Percentiles rank a stretch among this genome's conserved stretches.
These are phyloP conservation scores for Sclerotinia nivalis DNA, from an alignment of 2,329 filamentous ascomycete genomes.

Conservation along the genomic window DNA sequence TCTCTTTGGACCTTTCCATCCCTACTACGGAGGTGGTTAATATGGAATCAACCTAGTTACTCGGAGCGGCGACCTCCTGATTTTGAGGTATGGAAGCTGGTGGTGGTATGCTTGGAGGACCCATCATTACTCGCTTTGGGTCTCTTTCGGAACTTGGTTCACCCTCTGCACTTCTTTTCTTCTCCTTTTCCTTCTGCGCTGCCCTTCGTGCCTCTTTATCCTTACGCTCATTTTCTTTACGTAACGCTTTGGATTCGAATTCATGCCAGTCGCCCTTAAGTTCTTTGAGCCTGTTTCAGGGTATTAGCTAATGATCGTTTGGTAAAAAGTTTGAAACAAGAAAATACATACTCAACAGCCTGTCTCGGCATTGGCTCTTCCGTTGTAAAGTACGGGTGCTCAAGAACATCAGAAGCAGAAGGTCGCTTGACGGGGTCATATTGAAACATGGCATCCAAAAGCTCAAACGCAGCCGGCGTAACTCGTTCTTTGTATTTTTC, in stretches of 20 bases:
- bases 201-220: constrained; percentile 47
- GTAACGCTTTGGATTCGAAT: constrained; percentile 92
- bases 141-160: constrained; percentile 32
- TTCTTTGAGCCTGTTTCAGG: constrained; percentile 58
- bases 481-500: constrained; percentile 79
- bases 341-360: constrained; percentile 70
- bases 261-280: constrained; percentile 98
- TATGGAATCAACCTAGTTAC: not conserved
- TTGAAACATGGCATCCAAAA: constrained; percentile 80
- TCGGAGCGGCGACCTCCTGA: not conserved
- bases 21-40: not conserved
- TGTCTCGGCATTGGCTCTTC: constrained; percentile 79
- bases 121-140: constrained; percentile 36
- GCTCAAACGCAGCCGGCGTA: constrained; percentile 77
- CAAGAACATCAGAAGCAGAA: constrained; percentile 77
- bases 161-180: constrained; percentile 36
- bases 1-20: not conserved
- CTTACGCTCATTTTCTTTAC: constrained; percentile 79
- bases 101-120: constrained; percentile 27
- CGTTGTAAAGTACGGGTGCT: constrained; percentile 82
- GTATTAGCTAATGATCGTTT: constrained; percentile 33
- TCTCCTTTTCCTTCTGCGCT: constrained; percentile 40
- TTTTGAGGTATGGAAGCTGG: constrained; percentile 11
- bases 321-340: not conserved
- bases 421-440: constrained; percentile 87